Percentiles rank a stretch among this genome's conserved stretches.
These are phyloP conservation scores for Phlyctochytrium planicorne DNA, from an alignment of 192 early-diverging fungal genomes.

Conservation along the genomic window DNA sequence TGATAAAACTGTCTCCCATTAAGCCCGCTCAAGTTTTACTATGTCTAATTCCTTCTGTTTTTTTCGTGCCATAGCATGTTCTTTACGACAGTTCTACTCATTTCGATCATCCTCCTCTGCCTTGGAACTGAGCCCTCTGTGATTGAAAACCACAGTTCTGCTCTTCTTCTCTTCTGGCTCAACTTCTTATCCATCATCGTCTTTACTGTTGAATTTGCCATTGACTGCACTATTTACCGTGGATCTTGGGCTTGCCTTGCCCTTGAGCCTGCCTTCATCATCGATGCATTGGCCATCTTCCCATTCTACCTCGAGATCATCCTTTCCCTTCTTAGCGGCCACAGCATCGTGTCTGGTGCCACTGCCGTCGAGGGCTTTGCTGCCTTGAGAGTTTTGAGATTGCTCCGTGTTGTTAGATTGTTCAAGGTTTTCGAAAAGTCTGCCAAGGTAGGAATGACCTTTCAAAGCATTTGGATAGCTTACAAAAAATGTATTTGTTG, in stretches of 20 bases:
- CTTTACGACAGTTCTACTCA: background rate
- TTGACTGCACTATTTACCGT: conserved; percentile 6
- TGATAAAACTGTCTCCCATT: too few species aligned
- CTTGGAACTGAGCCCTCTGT: conserved; percentile 14
- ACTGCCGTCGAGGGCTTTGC: background rate
- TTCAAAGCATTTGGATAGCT: background rate
- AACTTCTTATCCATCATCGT: conserved; percentile 17
- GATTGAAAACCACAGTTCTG: background rate
- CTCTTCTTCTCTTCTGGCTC: conserved; percentile 7
- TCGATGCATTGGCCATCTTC: conserved; percentile 18
- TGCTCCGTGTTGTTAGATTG: conserved; percentile 14
- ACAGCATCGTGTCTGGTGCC: background rate
- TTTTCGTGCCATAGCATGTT: conserved; percentile 3
- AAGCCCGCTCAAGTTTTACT: background rate
- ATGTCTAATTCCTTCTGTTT: background rate
- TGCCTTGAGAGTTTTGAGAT: conserved; percentile 5
- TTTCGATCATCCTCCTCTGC: conserved; percentile 17
- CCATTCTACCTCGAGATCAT: conserved; percentile 16
- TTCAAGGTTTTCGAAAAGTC: conserved; percentile 28
- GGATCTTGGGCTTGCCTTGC: background rate
- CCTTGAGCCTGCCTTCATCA: conserved; percentile 3
- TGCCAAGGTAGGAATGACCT: background rate
- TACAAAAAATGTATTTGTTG: too few species aligned
- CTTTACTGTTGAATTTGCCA: conserved; percentile 19
- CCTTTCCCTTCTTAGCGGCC: background rate